phyloP scores from a whole-genome alignment of 495 filamentous ascomycete species.

The Hyaloscypha bicolor region DNA sequence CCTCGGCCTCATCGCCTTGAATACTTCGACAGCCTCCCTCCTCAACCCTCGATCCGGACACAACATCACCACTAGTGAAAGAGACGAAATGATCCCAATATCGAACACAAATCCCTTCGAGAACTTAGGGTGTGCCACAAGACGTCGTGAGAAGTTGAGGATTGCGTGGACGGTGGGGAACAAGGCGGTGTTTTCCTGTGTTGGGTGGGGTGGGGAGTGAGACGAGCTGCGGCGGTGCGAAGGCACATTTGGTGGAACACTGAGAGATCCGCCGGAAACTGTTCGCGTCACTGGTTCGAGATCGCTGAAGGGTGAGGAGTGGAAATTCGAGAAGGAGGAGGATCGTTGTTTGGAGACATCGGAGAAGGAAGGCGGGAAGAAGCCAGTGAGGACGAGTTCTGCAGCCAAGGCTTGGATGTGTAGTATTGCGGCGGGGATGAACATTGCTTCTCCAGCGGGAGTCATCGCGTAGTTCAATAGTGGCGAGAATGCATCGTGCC shows the following conservation, averaged over 20 bases:
- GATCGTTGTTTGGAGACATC: slow-evolving; percentile 6
- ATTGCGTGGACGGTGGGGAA: slow-evolving; percentile 27
- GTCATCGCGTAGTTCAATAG: slow-evolving; percentile 22
- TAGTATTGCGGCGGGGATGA: slow-evolving; percentile 23
- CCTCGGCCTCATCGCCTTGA: slow-evolving; percentile 38
- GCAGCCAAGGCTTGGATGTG: slow-evolving; percentile 24
- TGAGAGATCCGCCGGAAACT: not conserved
- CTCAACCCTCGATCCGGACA: slow-evolving; percentile 21
- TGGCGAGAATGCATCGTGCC: slow-evolving; percentile 28
- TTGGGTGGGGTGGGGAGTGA: not conserved
- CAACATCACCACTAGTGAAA: slow-evolving; percentile 12
- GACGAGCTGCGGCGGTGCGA: slow-evolving; percentile 3
- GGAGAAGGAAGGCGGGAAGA: slow-evolving; percentile 10
- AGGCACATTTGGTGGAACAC: not conserved
- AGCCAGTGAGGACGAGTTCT: slow-evolving; percentile 19
- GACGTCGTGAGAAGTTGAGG: slow-evolving; percentile 14
- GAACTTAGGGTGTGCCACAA: slow-evolving; percentile 21
- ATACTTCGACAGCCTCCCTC: slow-evolving; percentile 40
- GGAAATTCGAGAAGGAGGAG: slow-evolving; percentile 19
- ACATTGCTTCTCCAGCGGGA: slow-evolving; percentile 14
- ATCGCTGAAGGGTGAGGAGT: not conserved
- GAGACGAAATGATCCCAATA: slow-evolving; percentile 21
- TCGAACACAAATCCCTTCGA: slow-evolving; percentile 24
- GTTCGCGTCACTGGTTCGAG: not conserved
- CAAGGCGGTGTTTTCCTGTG: not conserved